Base-by-base conservation (phyloP, 2,329 filamentous ascomycete genomes). In the Botrytis sinoallii region DNA sequence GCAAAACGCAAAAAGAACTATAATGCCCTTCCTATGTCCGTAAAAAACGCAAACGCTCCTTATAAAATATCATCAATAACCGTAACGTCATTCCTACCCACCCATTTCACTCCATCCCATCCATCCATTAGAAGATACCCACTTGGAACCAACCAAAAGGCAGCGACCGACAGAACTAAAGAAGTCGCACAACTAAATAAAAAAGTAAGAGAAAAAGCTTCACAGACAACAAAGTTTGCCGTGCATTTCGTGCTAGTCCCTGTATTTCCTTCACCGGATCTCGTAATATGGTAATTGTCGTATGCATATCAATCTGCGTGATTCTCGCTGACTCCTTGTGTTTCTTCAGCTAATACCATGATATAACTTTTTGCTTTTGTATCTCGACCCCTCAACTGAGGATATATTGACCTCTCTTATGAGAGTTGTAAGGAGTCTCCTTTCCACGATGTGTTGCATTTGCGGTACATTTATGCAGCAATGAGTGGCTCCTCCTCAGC, bases 401-500 rank as follows among this genome's bases (percentile, higher is more conserved):
- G 29, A 60, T 60, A 57, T 20, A 42, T 57, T 72, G 63, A 69
- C 25, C 64, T 64, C 71, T 69, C 52, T 42, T 46, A 52, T 32
- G 63, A 72, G 64, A 68, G 60, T 46, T 64, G 42, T 35, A 6
- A 22, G 29, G 60, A 42, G 35, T 35, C 65, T 29, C 7, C 20
- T 6, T 59, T 35, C 32, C 18, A 32, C 32, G 67, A 40, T 55
- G 6, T 57, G 52, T 57, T 57, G n/a, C n/a, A 57, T 32, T 57
- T 57, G 14, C 4, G 20, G 4, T 22, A 25, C 38, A 64, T 42
- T 79, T 79, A 80, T 75, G 75, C 75, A 60, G 76, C 69, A 72
- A 79, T 77, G 74, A 80, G 72, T 65, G 79, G 78, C 73, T 77
- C 73, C 65, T 77, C 76, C 32, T 69, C 76, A 57, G 74, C 72